A percentile compares a stretch with the other conserved stretches of the same genome.
Evolutionary conservation across 1,284 basidiomycete genomes (phyloP).

Genomic region (Golubevia sp.): DNA sequence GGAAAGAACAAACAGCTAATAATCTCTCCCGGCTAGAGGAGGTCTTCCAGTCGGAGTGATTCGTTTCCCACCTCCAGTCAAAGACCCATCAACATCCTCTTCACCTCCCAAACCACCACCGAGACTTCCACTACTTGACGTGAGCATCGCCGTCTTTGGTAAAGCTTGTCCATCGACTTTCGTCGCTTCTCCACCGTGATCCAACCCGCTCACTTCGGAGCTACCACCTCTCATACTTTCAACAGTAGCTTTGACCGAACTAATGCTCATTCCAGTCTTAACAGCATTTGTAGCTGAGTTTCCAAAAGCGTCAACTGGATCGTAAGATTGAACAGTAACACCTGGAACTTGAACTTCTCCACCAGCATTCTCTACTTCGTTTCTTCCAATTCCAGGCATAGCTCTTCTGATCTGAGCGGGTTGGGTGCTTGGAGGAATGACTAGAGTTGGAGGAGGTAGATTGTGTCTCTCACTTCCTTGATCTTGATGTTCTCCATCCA

Average conservation of each 20-base stretch:
- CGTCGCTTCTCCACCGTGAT: neutral
- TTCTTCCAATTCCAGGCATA: neutral
- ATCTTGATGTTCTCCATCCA: neutral
- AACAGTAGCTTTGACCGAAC: constrained; percentile 50
- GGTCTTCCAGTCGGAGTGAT: constrained; percentile 44
- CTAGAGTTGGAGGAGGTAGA: constrained; percentile 4
- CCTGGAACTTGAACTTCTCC: constrained; percentile 31
- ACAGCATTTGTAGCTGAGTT: constrained; percentile 4
- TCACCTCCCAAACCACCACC: constrained; percentile 2
- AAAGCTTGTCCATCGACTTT: neutral
- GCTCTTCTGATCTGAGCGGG: neutral
- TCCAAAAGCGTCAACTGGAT: constrained; percentile 16
- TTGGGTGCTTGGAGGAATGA: neutral
- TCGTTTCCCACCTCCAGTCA: constrained; percentile 8
- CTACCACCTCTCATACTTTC: constrained; percentile 34
- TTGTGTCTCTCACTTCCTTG: neutral
- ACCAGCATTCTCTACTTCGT: neutral
- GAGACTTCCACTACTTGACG: neutral
- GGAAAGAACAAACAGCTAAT: neutral
- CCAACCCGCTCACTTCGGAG: constrained; percentile 3
- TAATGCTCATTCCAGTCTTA: constrained; percentile 37
- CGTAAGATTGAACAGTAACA: constrained; percentile 43
- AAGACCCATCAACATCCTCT: neutral
- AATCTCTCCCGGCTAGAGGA: constrained; percentile 14
- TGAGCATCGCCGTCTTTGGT: neutral